Conservation (phyloP, 176 grass and related monocot species). For the Leersia perrieri region DNA sequence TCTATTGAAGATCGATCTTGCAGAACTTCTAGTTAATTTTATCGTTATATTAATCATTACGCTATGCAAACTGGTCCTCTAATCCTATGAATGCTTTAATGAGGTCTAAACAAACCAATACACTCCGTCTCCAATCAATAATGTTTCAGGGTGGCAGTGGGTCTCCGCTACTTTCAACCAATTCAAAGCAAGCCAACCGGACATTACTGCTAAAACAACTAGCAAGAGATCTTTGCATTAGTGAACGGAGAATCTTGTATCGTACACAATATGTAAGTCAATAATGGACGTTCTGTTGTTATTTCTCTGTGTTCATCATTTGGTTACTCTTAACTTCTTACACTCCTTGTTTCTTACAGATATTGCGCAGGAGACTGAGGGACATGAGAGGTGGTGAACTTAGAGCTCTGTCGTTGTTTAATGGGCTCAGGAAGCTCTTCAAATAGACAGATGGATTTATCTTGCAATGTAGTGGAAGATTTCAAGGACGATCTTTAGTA, state of each 20-base stretch:
- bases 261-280: conserved; percentile 81
- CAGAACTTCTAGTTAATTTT: neutral
- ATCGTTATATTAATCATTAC: neutral
- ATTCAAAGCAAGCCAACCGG: conserved; percentile 72
- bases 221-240: conserved; percentile 81
- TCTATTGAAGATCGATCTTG: conserved; percentile 2
- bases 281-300: neutral
- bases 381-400: conserved; percentile 94
- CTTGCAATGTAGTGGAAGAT: neutral
- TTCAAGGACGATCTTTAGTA: neutral
- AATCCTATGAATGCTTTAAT: neutral
- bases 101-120: neutral
- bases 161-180: conserved; percentile 36
- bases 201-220: conserved; percentile 82
- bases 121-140: neutral
- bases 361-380: conserved; percentile 79
- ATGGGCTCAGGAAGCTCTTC: conserved; percentile 77
- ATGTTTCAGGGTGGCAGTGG: conserved; percentile 50
- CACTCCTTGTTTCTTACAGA: conserved; percentile 34
- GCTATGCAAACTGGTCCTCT: neutral
- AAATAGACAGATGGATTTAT: conserved; percentile 30
- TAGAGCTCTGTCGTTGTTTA: conserved; percentile 82
- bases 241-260: conserved; percentile 87
- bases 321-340: neutral
- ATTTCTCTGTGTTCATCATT: neutral